These are phyloP conservation scores for Leccinum broughii DNA, from an alignment of 768 basidiomycete species.

Conservation along the genomic window DNA sequence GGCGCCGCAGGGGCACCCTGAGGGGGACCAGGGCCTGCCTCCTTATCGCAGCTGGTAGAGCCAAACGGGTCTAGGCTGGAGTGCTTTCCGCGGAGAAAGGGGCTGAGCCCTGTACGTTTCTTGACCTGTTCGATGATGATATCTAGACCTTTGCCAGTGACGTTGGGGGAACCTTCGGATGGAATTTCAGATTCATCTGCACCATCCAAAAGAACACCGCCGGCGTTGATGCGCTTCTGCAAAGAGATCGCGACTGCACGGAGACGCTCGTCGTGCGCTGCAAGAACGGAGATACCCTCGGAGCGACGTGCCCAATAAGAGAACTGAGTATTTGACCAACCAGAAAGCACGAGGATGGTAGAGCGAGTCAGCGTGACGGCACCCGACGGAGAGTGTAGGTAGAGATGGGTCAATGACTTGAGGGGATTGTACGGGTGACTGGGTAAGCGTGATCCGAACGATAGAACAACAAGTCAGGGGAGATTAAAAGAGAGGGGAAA, in stretches of 20 bases:
- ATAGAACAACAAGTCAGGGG: conserved; percentile 3
- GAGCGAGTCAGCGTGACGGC: conserved; percentile 48
- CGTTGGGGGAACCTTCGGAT: conserved; percentile 38
- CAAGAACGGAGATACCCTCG: conserved; percentile 50
- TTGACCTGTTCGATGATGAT: conserved; percentile 50
- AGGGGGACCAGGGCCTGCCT: conserved; percentile 31
- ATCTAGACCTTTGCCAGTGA: conserved; percentile 51
- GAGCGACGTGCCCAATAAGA: conserved; percentile 55
- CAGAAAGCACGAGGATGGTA: conserved; percentile 47
- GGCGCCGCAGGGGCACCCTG: conserved; percentile 27
- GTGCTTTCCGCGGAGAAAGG: conserved; percentile 52
- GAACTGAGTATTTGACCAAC: conserved; percentile 56
- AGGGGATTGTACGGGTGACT: conserved; percentile 56
- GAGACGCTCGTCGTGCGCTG: conserved; percentile 41
- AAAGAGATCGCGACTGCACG: conserved; percentile 42
- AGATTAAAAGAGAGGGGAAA: conserved; percentile 1
- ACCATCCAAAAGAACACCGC: conserved; percentile 33
- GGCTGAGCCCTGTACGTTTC: conserved; percentile 47
- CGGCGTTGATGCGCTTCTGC: conserved; percentile 40
- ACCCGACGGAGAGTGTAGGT: conserved; percentile 39
- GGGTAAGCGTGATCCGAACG: conserved; percentile 24
- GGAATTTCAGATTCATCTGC: conserved; percentile 25
- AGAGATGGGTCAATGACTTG: conserved; percentile 47
- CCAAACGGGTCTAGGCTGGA: conserved; percentile 52
- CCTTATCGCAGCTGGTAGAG: conserved; percentile 38